Evolutionary conservation across 495 filamentous ascomycete genomes (phyloP), one percentile per base, ranked within the genome.

Genomic region (Podospora comata): DNA sequence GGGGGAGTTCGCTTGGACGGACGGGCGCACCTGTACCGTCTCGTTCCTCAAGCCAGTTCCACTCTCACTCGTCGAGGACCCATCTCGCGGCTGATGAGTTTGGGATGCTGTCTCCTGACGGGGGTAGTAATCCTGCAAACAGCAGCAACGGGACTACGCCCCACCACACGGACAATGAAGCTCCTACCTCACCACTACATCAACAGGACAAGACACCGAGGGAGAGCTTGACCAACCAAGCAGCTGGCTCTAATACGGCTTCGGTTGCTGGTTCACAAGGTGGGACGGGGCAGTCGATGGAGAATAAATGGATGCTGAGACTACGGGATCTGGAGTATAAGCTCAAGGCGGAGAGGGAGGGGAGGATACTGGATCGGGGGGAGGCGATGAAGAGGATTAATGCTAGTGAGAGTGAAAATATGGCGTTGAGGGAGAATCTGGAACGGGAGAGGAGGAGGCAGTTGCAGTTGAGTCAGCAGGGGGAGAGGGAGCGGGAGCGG

Each of bases 261-360:
- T 32, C 32, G 6, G 39, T 26, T 16, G 39, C 44, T 23, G 66
- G 67, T 11, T 39, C 32, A 5, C 30, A 54, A 13, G 32, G 60
- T 19, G n/a, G 53, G 18, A 48, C 69, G 34, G 74, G 66, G 67
- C 39, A 57, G 16, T 34, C 61, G 30, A 68, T 72, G 64, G 89
- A 95, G 66, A 87, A 90, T 73, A 82, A 86, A 39, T 98, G 92
- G 92, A 88, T 93, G 71, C 85, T 96, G 59, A 82, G 96, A 20
- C 79, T 99, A 19, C 85, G 90, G 63, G 93, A 97, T 71, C 77
- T 98, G 56, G 96, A 99, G 83, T 86, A 89, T 73, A 86, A 94
- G 70, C 83, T 99, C 30, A 97, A 97, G 73, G 88, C 89, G 20
- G 95, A 99, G 77, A 81, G 95, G 11, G 95, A 97, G 76, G 94